Evolutionary conservation across 108 stramenopile species (phyloP).

Genomic region (Stephanodiscus minutulus): DNA sequence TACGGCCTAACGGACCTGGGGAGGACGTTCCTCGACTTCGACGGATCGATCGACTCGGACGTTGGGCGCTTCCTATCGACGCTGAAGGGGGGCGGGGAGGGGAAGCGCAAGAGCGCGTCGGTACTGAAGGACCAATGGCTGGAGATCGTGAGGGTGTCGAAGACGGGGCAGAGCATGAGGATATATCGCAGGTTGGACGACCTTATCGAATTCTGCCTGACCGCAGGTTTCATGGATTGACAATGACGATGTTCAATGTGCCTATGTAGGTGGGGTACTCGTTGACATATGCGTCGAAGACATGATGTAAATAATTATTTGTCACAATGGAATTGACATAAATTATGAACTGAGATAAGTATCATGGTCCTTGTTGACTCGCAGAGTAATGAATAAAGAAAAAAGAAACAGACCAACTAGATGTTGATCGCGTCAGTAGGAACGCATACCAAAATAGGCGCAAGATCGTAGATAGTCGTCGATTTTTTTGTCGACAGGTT

Average conservation of each 20-base stretch:
- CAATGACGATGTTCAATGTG: neutral
- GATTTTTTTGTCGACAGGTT: no score
- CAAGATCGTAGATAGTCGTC: no score
- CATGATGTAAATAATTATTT: no score
- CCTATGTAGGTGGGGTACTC: neutral
- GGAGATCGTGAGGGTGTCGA: constrained; percentile 73
- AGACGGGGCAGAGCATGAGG: constrained; percentile 77
- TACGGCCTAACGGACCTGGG: constrained; percentile 72
- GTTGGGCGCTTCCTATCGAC: constrained; percentile 74
- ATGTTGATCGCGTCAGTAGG: neutral
- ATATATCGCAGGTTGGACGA: constrained; percentile 69
- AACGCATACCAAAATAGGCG: neutral
- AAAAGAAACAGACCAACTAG: neutral
- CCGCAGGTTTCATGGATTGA: constrained; percentile 71
- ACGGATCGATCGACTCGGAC: constrained; percentile 72
- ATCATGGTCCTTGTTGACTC: no score
- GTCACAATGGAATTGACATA: no score
- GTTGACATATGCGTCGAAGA: no score
- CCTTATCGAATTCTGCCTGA: constrained; percentile 70
- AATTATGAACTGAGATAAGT: no score
- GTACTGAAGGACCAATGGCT: constrained; percentile 71
- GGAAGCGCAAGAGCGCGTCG: constrained; percentile 48
- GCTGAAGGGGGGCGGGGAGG: constrained; percentile 34
- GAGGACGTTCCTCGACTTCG: constrained; percentile 60
- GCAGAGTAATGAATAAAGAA: no score